Percentiles rank a stretch among this genome's conserved stretches.
These are phyloP conservation scores for Thelonectria blattea DNA, from an alignment of 2,329 filamentous ascomycete species.

Conservation along the genomic window DNA sequence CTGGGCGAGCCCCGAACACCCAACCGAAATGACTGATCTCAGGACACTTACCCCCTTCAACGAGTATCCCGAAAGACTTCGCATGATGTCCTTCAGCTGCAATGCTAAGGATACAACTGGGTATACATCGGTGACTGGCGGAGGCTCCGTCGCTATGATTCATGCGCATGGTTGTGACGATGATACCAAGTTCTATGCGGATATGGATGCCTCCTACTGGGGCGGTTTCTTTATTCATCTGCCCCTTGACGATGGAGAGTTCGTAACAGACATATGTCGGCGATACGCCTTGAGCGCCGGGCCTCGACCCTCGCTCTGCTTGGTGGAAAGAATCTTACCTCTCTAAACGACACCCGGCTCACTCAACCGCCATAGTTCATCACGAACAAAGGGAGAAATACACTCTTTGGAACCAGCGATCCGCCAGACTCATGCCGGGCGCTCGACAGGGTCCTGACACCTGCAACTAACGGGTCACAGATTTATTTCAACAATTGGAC, in stretches of 20 bases:
- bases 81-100: conserved; percentile 16
- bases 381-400: conserved; percentile 21
- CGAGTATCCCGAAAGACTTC: conserved; percentile 6
- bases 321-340: conserved; percentile 16
- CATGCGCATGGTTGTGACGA: conserved; percentile 14
- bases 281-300: conserved; percentile 6
- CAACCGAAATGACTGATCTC: conserved; percentile 17
- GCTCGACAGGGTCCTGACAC: conserved; percentile 12
- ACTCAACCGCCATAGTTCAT: conserved; percentile 13
- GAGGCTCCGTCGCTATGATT: background rate
- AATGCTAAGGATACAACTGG: conserved; percentile 13
- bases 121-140: conserved; percentile 17
- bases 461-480: conserved; percentile 8
- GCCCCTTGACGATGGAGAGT: conserved; percentile 24
- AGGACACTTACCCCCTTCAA: conserved; percentile 12
- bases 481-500: conserved; percentile 13
- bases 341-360: background rate
- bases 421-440: conserved; percentile 15
- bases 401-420: conserved; percentile 19
- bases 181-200: conserved; percentile 12
- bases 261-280: conserved; percentile 19
- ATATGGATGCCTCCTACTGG: conserved; percentile 11
- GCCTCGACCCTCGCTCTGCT: conserved; percentile 5
- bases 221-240: conserved; percentile 11
- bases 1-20: conserved; percentile 19